Base-by-base conservation (phyloP, 2,329 filamentous ascomycete species). In the Calonectria multiphialidica region DNA sequence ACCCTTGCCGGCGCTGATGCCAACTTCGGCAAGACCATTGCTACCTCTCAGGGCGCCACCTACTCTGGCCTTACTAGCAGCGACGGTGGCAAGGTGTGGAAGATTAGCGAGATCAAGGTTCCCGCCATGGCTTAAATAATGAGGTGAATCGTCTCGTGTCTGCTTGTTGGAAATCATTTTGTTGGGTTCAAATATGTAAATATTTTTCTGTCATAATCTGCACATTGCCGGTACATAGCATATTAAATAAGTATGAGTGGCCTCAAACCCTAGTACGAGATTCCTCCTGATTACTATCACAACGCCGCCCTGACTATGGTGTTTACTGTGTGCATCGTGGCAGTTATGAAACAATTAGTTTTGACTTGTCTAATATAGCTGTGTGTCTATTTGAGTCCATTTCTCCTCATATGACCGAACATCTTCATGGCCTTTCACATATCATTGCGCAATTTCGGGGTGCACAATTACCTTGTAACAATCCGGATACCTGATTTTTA, bases 21-120 rank as follows among this genome's bases (percentile, higher is more conserved):
- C 64, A 64, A 49, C 74, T 76, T 76, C 63, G 74, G 74, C 25
- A 74, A 72, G 16, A 76, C 74, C 10, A 75, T 76, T 40, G 21
- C 59, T 10, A 45, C 64, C 5, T 71, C 74, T 16, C 74, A 76
- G 66, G 68, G 70, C 4, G 71, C 74, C 25, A 75, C 73, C 5
- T 76, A 76, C 44, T 47, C 25, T 1, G 74, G 74, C 1, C 40
- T 76, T 44, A 47, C 73, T 1, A 74, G 61, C 61, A 71, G 47
- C 55, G 16, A 61, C 6, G 73, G 67, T 30, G 71, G 71, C 37
- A 72, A 65, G 59, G 71, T 76, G 21, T 76, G 74, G 74, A 76
- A 53, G n/a, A 76, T 76, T 23, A 57, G 30, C n/a, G 69, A 74
- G 73, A 76, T 76, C 28, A 40, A 33, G n/a, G 55, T 76, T 40